Percentiles rank a stretch among this genome's conserved stretches.
Conservation (phyloP, 176 grass and related monocot species). For the Oryza meyeriana region DNA sequence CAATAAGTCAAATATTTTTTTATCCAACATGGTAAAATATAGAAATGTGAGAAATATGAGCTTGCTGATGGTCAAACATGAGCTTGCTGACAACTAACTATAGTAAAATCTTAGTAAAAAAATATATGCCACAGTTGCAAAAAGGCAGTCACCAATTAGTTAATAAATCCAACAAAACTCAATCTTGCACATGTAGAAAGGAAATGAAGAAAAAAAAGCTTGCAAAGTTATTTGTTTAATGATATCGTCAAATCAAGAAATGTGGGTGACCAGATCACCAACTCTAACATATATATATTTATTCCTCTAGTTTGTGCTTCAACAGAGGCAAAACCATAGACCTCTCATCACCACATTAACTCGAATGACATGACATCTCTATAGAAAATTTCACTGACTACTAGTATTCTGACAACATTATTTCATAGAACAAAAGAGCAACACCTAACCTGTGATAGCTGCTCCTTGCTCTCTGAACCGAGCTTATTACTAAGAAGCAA, state of each 20-base stretch:
- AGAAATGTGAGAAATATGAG: neutral
- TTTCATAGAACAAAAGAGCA: conserved; percentile 37
- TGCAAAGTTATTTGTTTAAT: conserved; percentile 6
- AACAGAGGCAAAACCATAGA: conserved; percentile 8
- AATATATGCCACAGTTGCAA: neutral
- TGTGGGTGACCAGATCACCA: neutral
- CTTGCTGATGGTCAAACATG: neutral
- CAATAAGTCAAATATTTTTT: neutral
- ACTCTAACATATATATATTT: neutral
- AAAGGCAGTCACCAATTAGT: neutral
- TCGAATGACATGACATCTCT: conserved; percentile 12
- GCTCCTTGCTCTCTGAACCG: conserved; percentile 66
- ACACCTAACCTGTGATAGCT: conserved; percentile 80
- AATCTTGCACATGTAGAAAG: conserved; percentile 15
- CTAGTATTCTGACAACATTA: neutral
- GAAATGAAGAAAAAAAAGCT: neutral
- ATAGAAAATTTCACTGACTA: neutral
- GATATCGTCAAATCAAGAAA: conserved; percentile 15
- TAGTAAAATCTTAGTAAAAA: neutral
- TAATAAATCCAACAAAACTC: conserved; percentile 1
- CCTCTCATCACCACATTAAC: conserved; percentile 18
- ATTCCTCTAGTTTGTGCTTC: neutral
- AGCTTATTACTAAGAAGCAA: conserved; percentile 67
- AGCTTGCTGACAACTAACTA: neutral
- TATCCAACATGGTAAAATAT: neutral